Evolutionary conservation across 2,329 filamentous ascomycete genomes (phyloP), one percentile per base, ranked within the genome.

Genomic region (Beauveria bassiana): DNA sequence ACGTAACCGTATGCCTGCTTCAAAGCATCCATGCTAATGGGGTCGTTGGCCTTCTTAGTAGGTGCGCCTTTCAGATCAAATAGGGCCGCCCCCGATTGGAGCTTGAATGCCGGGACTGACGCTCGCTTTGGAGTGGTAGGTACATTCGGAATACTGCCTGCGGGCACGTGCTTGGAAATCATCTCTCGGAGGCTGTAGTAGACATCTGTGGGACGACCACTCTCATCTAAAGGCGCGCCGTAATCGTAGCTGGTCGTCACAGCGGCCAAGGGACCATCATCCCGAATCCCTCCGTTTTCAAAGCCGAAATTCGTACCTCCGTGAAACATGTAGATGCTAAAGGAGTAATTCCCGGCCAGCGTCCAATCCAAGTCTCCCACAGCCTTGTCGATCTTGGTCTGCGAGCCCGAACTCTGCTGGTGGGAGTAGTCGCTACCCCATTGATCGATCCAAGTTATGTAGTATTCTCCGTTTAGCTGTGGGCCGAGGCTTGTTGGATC

Each of bases 291-390:
- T 8, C 79, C 79, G 65, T 77, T 80, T 24, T 75, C 69, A 62
- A 80, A 79, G 0, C 73, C 80, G 63, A 77, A 81, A 61, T 80
- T 81, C 2, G 79, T 81, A 1, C 79, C 79, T 4, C 80, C 80
- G 63, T 82, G 79, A 63, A 81, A 77, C 79, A 81, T 81, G 66
- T 81, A 81, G 59, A 82, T 66, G 67, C 74, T 80, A 63, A 82
- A 77, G 0, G 77, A 78, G 52, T 72, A 70, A 49, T 74, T 73
- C 28, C 71, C 72, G 1, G 67, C 66, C 14, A 79, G 67, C 40
- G 76, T 72, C 67, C 68, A 75, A 38, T 71, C 71, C 2, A 78
- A 62, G 59, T 78, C 76, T 42, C 62, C 60, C 26, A 72, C 66
- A 40, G 72, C 68, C 43, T 66, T 63, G 49, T 65, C 61, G 2